Conservation (phyloP, 805 yeast genomes). For the Lipomyces mesembrius region DNA sequence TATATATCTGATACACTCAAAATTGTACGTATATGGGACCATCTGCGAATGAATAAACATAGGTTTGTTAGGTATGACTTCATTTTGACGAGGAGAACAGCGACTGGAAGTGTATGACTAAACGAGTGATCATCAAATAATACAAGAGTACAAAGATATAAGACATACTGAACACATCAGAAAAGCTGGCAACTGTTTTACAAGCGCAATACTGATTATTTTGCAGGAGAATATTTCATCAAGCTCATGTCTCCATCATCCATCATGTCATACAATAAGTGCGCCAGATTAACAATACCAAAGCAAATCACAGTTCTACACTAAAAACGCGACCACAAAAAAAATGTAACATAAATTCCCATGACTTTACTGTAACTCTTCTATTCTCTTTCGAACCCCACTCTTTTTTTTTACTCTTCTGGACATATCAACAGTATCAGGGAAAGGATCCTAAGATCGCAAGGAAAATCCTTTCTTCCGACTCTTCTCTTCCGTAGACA, state of each 20-base stretch:
- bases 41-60: neutral
- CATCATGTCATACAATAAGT: neutral
- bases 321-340: neutral
- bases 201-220: no score
- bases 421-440: no score
- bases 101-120: no score
- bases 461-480: constrained; percentile 36
- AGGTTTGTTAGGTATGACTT: no score
- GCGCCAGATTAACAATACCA: constrained; percentile 10
- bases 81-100: no score
- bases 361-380: neutral
- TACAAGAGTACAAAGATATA: no score
- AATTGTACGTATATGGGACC: neutral
- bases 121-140: no score
- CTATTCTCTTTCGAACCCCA: neutral
- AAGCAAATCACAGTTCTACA: neutral
- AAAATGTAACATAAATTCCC: neutral
- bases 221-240: neutral
- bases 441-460: constrained; percentile 21
- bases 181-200: no score
- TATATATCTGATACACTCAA: neutral
- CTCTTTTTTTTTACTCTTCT: neutral
- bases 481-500: constrained; percentile 24
- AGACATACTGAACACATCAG: no score
- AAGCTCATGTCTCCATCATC: neutral